Conservation (phyloP, 78 protist species). For the Pigoraptor vietnamica region DNA sequence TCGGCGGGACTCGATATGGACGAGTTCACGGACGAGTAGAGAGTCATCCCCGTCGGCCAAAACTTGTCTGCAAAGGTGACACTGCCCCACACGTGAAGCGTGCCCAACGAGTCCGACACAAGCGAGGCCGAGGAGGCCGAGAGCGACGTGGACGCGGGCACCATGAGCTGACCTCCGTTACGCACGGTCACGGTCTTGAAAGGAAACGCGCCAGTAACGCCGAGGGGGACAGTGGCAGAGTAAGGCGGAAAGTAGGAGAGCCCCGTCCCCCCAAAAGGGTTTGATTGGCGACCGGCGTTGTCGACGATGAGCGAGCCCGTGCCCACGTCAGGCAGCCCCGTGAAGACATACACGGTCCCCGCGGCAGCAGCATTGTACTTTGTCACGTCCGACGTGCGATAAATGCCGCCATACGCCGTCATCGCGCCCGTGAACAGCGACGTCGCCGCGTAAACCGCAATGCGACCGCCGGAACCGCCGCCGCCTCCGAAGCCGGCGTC, state of each 20-base stretch:
- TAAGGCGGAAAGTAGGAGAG: background rate
- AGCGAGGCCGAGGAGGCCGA: too few relatives aligned
- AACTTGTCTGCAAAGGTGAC: background rate
- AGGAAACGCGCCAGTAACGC: background rate
- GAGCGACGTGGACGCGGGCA: background rate
- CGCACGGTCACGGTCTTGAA: background rate
- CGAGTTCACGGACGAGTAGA: background rate
- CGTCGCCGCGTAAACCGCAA: background rate
- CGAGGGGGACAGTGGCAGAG: background rate
- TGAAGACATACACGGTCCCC: background rate
- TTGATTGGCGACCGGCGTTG: background rate
- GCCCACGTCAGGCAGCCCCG: background rate
- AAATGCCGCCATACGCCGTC: background rate
- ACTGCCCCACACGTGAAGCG: background rate
- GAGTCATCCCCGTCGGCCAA: background rate
- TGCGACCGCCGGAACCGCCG: conserved; percentile 3
- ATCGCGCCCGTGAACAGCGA: background rate
- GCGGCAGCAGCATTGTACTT: background rate
- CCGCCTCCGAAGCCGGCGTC: background rate
- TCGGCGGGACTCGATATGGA: background rate
- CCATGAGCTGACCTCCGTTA: background rate
- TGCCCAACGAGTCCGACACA: too few relatives aligned
- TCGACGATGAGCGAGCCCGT: background rate
- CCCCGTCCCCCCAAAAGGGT: background rate
- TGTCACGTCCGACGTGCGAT: background rate